A percentile compares a stretch with the other conserved stretches of the same genome.
Evolutionary conservation across 768 basidiomycete species (phyloP).

Genomic region (Suillus spraguei): DNA sequence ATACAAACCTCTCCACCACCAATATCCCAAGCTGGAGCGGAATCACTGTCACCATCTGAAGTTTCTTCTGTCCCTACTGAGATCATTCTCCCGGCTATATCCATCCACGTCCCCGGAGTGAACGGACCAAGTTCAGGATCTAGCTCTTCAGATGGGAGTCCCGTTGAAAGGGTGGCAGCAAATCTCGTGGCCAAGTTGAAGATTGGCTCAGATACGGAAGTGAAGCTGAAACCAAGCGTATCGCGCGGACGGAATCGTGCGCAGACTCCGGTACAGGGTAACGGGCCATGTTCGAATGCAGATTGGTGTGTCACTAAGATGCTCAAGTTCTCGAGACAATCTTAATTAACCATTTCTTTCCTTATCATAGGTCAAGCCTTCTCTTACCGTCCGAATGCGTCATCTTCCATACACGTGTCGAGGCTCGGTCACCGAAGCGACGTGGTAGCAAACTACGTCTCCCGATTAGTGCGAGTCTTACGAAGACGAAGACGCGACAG

Average conservation of each 20-base stretch:
- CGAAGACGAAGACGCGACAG: slow-evolving; percentile 54
- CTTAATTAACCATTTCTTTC: not conserved
- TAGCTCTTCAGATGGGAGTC: slow-evolving; percentile 53
- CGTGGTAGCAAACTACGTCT: slow-evolving; percentile 59
- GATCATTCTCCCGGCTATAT: not conserved
- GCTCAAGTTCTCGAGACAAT: not conserved
- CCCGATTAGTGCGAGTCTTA: slow-evolving; percentile 46
- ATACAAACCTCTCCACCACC: not conserved
- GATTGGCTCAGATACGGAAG: not conserved
- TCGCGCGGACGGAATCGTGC: slow-evolving; percentile 55
- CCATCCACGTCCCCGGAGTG: not conserved
- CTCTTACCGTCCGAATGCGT: slow-evolving; percentile 50
- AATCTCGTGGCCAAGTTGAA: not conserved
- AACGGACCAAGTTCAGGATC: slow-evolving; percentile 39
- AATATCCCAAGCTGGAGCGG: slow-evolving; percentile 8
- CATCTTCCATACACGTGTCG: slow-evolving; percentile 55
- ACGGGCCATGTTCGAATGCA: slow-evolving; percentile 36
- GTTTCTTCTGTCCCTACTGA: not conserved
- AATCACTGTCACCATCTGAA: slow-evolving; percentile 9
- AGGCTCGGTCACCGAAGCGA: slow-evolving; percentile 53
- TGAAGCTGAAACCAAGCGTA: slow-evolving; percentile 32
- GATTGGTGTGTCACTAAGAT: slow-evolving; percentile 45
- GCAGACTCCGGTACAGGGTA: slow-evolving; percentile 57
- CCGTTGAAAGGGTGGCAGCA: slow-evolving; percentile 33
- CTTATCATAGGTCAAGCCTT: slow-evolving; percentile 34